Conservation (phyloP, 192 early-diverging fungal species). For the Coemansia sp. region DNA sequence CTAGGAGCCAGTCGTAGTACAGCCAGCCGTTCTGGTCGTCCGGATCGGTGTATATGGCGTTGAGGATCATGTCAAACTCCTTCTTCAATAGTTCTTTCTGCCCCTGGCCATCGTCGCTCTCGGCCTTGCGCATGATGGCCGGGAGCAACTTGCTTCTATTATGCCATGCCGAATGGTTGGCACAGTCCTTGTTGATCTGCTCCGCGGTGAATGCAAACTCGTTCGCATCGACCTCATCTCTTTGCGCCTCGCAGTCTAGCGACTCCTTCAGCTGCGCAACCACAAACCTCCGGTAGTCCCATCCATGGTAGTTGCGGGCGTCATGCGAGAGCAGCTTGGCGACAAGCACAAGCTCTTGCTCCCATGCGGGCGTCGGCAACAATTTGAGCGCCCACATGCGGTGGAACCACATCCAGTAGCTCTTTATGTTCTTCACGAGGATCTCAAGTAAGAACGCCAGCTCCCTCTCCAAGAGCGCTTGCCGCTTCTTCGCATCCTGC, state of each 20-base stretch:
- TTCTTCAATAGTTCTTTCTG: slow-evolving; percentile 28
- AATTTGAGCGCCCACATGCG: slow-evolving; percentile 84
- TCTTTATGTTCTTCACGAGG: slow-evolving; percentile 83
- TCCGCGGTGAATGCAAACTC: slow-evolving; percentile 90
- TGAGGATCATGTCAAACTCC: slow-evolving; percentile 85
- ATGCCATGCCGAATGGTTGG: slow-evolving; percentile 99
- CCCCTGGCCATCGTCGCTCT: background rate
- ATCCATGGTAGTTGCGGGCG: slow-evolving; percentile 97
- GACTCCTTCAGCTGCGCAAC: slow-evolving; percentile 49
- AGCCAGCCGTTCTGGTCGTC: slow-evolving; percentile 97
- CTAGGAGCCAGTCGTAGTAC: slow-evolving; percentile 94
- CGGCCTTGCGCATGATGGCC: slow-evolving; percentile 10
- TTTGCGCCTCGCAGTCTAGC: slow-evolving; percentile 10
- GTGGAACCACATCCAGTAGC: slow-evolving; percentile 98
- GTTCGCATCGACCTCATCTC: slow-evolving; percentile 32
- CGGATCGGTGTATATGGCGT: slow-evolving; percentile 95
- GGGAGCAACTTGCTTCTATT: slow-evolving; percentile 83
- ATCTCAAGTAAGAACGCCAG: slow-evolving; percentile 75
- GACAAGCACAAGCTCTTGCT: slow-evolving; percentile 75
- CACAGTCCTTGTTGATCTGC: slow-evolving; percentile 93
- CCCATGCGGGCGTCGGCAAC: slow-evolving; percentile 79
- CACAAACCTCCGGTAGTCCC: slow-evolving; percentile 95
- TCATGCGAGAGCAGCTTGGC: slow-evolving; percentile 82
- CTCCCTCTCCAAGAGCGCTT: slow-evolving; percentile 57
- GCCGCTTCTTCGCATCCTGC: slow-evolving; percentile 15